A percentile compares a stretch with the other conserved stretches of the same genome.
phyloP scores from a whole-genome alignment of 75 land plant genomes.

The Sequoia sempervirens region DNA sequence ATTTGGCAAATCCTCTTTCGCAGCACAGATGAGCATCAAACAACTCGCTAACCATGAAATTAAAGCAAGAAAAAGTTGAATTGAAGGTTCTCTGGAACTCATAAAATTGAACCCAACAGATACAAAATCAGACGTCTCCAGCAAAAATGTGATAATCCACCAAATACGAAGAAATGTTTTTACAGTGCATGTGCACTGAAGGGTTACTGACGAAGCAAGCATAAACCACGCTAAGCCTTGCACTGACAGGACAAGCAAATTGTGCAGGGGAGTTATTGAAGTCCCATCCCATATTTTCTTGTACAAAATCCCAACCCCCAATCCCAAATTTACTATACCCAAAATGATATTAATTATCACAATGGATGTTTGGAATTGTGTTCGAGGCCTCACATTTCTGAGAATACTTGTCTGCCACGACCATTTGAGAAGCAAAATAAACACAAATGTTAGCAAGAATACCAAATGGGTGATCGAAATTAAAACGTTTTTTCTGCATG shows the following conservation, averaged over 20 bases:
- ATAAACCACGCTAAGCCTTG: no score
- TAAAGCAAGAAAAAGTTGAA: slow-evolving; percentile 6
- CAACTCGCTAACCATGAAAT: slow-evolving; percentile 13
- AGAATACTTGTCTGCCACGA: neutral
- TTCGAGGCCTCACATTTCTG: neutral
- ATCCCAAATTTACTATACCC: slow-evolving; percentile 9
- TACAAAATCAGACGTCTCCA: neutral
- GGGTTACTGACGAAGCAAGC: neutral
- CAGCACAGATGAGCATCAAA: slow-evolving; percentile 3
- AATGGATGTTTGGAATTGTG: slow-evolving; percentile 10
- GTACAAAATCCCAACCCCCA: slow-evolving; percentile 1
- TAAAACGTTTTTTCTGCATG: no score
- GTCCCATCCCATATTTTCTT: no score
- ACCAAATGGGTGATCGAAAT: neutral
- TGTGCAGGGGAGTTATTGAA: no score
- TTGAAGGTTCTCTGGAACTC: neutral
- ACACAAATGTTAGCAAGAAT: neutral
- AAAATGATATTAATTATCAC: slow-evolving; percentile 4
- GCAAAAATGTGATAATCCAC: neutral
- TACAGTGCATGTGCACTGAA: neutral
- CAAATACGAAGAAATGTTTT: slow-evolving; percentile 7
- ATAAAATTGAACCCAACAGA: no score
- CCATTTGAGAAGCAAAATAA: neutral
- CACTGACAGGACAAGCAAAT: no score
- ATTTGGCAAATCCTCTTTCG: neutral